Evolutionary conservation across 1,284 basidiomycete species (phyloP), one percentile per base, ranked within the genome.

Genomic region (Microbotryum violaceum): DNA sequence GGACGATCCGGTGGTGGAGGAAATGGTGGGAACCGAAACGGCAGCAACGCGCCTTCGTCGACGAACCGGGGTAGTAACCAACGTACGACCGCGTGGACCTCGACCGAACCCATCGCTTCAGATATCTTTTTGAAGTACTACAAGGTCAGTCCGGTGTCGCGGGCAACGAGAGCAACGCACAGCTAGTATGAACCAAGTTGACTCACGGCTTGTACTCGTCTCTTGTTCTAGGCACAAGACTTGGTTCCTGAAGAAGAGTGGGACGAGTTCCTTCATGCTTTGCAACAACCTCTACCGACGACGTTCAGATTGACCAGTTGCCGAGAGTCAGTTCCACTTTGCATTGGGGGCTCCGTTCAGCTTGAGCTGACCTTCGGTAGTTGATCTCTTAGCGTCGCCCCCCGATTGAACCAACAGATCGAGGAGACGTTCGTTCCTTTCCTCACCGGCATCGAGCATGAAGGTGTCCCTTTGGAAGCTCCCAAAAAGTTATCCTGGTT

Each of bases 271-370:
- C 77, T 94, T 71, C 79, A 83, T 9, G 76, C 82, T 0, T 75
- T 96, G 66, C 81, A 84, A 52, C 78, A 80, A 37, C 88, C 89
- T 45, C 78, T 98, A 42, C 96, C 96, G 1, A 94, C 91, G 1
- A 97, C 94, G 0, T 98, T 98, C 76, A 82, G 96, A 49, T 86
- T 99, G 25, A 88, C 92, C 0, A 89, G 90, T 1, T 89, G 85
- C 68, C 81, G 90, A 74, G 82, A 87, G 90, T 92, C 74, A 72
- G 85, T 81, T 54, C 56, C 9, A 48, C 47, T 25, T 45, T 33
- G 6, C 3, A 31, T 31, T 10, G 6, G 31, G 31, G 8, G 31
- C 31, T 31, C 31, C 31, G 31, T 31, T 31, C 8, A 31, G 8
- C 1, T 31, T 31, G 31, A 31, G 31, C 31, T 31, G 31, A 46